Base-by-base conservation (phyloP, 768 basidiomycete species). In the Russula ochroleuca region DNA sequence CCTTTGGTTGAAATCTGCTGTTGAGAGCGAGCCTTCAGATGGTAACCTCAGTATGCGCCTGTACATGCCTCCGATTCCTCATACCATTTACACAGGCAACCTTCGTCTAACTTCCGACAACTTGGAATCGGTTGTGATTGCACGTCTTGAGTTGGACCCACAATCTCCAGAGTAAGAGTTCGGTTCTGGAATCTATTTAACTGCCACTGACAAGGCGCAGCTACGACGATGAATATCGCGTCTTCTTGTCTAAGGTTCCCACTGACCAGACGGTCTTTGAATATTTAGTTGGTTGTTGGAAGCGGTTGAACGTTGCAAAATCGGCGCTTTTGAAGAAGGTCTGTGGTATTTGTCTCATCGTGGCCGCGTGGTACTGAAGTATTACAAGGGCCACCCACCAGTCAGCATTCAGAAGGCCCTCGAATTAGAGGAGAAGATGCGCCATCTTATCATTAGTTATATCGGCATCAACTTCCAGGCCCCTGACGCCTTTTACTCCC, bases 401-500 rank as follows among this genome's bases (percentile, higher is more conserved):
- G 76, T 82, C 35, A 86, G 88, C 53, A 78, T 82, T 9, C 81
- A 86, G 64, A 77, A 77, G 67, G 93, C 90, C 37, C 74, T 82
- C 13, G 74, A 71, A 33, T 73, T 83, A n/a, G 78, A 93, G 23
- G 90, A 94, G 48, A 92, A 86, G 73, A 72, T 90, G 41, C 86
- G 88, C n/a, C 82, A 88, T 61, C 79, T 97, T 17, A 75, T 98
- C 55, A 84, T 98, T 67, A 92, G 88, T 61, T 97, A 97, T 75
- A 84, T 87, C 13, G 95, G 94, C 6, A 80, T 98, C 53, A 89
- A 83, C 25, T 78, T 99, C 11, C 93, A 95, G 75, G 94, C 95
- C 64, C 91, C 95, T 1, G 86, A 86, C 43, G 95, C 98, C 88
- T 98, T 99, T 68, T 90, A 93, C 53, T 92, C 97, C 68, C 95